Conservation (phyloP, 495 filamentous ascomycete species). For the Neurospora sp. region DNA sequence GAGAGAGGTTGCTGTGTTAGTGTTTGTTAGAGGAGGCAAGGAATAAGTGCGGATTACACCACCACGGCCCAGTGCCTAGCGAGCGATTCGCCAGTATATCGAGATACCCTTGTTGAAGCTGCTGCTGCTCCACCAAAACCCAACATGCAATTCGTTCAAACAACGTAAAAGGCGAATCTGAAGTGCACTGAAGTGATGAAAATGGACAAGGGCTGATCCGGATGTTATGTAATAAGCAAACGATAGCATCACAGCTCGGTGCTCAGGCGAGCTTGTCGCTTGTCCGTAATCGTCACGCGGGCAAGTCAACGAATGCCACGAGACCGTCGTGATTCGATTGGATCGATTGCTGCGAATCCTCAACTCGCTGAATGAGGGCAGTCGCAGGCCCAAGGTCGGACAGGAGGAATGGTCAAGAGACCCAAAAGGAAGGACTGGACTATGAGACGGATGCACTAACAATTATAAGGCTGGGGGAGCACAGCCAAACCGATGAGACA, state of each 20-base stretch:
- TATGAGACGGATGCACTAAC: neutral
- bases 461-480: neutral
- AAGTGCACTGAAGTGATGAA: neutral
- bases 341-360: slow-evolving; percentile 3
- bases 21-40: neutral
- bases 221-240: neutral
- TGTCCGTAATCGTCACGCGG: slow-evolving; percentile 13
- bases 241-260: neutral
- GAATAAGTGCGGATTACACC: neutral
- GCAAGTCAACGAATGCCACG: slow-evolving; percentile 22
- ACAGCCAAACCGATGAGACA: neutral
- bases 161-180: neutral
- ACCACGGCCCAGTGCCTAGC: neutral
- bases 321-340: slow-evolving; percentile 13
- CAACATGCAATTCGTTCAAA: neutral
- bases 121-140: neutral
- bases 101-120: neutral
- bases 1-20: neutral
- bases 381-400: neutral
- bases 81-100: neutral
- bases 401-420: neutral
- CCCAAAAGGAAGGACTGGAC: neutral
- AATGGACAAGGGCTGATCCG: neutral
- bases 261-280: neutral
- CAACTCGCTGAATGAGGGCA: neutral